Evolutionary conservation across 768 basidiomycete genomes (phyloP).

Genomic region (Thelephora aurantiotincta): DNA sequence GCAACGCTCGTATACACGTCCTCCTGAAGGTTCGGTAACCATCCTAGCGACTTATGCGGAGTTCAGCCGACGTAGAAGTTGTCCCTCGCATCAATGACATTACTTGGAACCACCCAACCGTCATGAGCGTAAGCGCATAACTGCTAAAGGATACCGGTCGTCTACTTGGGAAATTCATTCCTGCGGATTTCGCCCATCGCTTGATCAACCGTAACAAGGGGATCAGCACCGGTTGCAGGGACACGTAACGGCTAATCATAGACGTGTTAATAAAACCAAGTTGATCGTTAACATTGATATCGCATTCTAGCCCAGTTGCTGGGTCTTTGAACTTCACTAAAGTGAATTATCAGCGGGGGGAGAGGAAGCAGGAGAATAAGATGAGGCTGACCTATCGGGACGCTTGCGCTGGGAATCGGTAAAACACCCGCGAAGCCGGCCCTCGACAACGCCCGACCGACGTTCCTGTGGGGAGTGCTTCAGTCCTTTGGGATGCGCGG

Average conservation of each 20-base stretch:
- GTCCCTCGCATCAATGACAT: slow-evolving; percentile 2
- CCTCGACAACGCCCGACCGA: slow-evolving; percentile 16
- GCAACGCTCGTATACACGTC: slow-evolving; percentile 19
- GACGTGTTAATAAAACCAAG: slow-evolving; percentile 38
- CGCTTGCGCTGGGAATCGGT: slow-evolving; percentile 15
- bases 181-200: slow-evolving; percentile 41
- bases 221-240: slow-evolving; percentile 27
- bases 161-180: slow-evolving; percentile 31
- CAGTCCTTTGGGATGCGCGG: neutral
- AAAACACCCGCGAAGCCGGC: slow-evolving; percentile 21
- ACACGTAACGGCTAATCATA: slow-evolving; percentile 37
- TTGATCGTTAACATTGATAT: slow-evolving; percentile 51
- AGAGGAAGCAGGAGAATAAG: neutral
- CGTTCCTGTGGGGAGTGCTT: slow-evolving; percentile 11
- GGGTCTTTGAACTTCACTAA: slow-evolving; percentile 40
- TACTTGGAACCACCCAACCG: slow-evolving; percentile 45
- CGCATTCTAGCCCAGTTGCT: slow-evolving; percentile 26
- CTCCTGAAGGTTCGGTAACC: slow-evolving; percentile 42
- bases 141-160: slow-evolving; percentile 34
- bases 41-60: slow-evolving; percentile 21
- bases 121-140: slow-evolving; percentile 48
- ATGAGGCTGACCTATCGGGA: slow-evolving; percentile 21
- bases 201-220: slow-evolving; percentile 36
- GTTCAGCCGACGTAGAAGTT: neutral
- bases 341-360: slow-evolving; percentile 2